phyloP scores from a whole-genome alignment of 352 stramenopile genomes.

The Globisporangium barbulae region DNA sequence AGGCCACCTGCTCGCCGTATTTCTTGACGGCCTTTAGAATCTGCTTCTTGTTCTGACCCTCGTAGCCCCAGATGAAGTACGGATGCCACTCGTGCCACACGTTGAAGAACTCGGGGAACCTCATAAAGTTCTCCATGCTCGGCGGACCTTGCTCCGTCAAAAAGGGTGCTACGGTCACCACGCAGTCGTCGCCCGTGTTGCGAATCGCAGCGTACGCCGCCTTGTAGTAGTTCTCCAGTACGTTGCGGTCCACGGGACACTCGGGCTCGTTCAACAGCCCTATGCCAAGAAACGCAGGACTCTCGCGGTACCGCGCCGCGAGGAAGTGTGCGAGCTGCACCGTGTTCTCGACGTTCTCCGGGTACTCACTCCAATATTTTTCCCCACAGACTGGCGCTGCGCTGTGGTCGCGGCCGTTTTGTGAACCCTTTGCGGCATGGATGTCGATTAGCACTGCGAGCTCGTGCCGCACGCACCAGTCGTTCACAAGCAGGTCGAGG shows the following conservation, averaged over 20 bases:
- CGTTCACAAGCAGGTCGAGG: conserved; percentile 78
- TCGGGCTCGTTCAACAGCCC: conserved; percentile 80
- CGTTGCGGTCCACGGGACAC: conserved; percentile 41
- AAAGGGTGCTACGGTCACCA: conserved; percentile 49
- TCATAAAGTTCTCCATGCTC: conserved; percentile 37
- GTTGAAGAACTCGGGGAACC: conserved; percentile 36
- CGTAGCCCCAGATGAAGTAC: conserved; percentile 68
- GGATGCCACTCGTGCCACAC: conserved; percentile 52
- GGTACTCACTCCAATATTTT: conserved; percentile 47
- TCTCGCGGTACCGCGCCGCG: conserved; percentile 37
- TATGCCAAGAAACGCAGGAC: conserved; percentile 57
- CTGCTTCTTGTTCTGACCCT: conserved; percentile 51
- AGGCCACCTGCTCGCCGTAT: conserved; percentile 51
- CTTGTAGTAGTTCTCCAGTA: conserved; percentile 56
- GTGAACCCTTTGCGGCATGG: conserved; percentile 69
- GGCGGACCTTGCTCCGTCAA: conserved; percentile 46
- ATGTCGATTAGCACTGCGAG: conserved; percentile 79
- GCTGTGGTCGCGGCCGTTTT: conserved; percentile 82
- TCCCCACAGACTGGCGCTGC: conserved; percentile 29
- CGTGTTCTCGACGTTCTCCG: conserved; percentile 71
- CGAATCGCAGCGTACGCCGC: conserved; percentile 58
- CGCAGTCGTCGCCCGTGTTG: conserved; percentile 46
- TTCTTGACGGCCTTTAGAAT: conserved; percentile 51
- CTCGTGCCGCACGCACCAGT: conserved; percentile 62
- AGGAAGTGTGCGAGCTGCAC: conserved; percentile 54